These are phyloP conservation scores for Ustanciosporium gigantosporum DNA, from an alignment of 1,284 basidiomycete species.

Conservation along the genomic window DNA sequence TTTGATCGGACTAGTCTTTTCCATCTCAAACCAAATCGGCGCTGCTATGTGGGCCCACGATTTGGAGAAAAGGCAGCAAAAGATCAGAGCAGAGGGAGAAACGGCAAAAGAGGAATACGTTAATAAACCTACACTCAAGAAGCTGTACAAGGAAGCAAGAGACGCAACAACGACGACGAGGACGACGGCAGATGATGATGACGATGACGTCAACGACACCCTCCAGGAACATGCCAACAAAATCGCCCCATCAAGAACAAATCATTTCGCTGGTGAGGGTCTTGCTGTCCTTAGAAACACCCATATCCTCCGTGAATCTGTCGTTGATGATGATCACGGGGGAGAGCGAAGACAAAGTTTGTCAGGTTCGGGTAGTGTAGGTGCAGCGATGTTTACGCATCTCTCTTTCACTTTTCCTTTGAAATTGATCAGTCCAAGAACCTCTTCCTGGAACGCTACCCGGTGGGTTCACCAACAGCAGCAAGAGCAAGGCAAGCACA, in stretches of 20 bases:
- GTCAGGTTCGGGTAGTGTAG: no score
- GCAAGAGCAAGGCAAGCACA: not conserved
- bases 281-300: slow-evolving; percentile 19
- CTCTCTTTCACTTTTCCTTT: slow-evolving; percentile 83
- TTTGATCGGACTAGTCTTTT: slow-evolving; percentile 50
- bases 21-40: slow-evolving; percentile 57
- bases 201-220: not conserved
- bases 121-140: slow-evolving; percentile 23
- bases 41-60: slow-evolving; percentile 61
- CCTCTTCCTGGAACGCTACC: slow-evolving; percentile 61
- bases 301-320: no score
- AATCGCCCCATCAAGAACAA: not conserved
- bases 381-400: slow-evolving; percentile 67
- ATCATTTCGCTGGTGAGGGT: slow-evolving; percentile 34
- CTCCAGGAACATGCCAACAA: not conserved
- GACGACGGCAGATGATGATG: slow-evolving; percentile 4
- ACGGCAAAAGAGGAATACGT: slow-evolving; percentile 9
- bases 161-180: no score
- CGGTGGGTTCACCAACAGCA: slow-evolving; percentile 41
- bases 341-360: no score
- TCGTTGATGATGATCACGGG: no score
- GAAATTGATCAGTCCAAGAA: slow-evolving; percentile 78
- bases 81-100: slow-evolving; percentile 10
- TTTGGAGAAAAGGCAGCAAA: slow-evolving; percentile 58
- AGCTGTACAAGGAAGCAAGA: slow-evolving; percentile 26